Conservation (phyloP, 345 rosid genomes). For the Schrenkiella parvula region DNA sequence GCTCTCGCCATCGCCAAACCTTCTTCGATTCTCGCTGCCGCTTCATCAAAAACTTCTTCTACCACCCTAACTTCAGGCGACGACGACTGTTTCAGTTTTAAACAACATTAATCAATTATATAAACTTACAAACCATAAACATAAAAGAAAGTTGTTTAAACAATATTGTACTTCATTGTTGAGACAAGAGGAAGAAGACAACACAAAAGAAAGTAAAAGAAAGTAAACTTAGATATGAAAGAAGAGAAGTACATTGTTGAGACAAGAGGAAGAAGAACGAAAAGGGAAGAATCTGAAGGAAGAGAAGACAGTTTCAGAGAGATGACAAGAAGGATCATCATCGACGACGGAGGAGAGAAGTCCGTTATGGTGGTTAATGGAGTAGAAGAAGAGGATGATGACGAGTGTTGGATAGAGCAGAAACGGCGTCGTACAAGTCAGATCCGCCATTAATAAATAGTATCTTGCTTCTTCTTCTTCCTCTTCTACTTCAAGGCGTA, state of each 20-base stretch:
- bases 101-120: background rate
- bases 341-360: constrained; percentile 10
- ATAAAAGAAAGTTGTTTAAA: no score
- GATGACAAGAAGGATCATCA: constrained; percentile 24
- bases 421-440: constrained; percentile 38
- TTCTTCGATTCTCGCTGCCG: constrained; percentile 46
- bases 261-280: constrained; percentile 16
- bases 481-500: background rate
- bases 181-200: no score
- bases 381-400: constrained; percentile 44
- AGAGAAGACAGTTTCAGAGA: constrained; percentile 12
- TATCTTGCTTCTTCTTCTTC: background rate
- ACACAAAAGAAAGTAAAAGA: background rate
- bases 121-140: no score
- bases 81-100: constrained; percentile 6
- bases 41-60: constrained; percentile 28
- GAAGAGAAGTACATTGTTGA: constrained; percentile 22
- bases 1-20: constrained; percentile 62
- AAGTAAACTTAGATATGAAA: background rate
- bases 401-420: constrained; percentile 42
- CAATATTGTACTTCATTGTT: no score
- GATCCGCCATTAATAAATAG: constrained; percentile 44
- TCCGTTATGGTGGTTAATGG: constrained; percentile 33
- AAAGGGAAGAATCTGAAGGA: constrained; percentile 13
- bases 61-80: constrained; percentile 7